Evolutionary conservation across 768 basidiomycete genomes (phyloP), one percentile per base, ranked within the genome.

Genomic region (Podaxis sp.): DNA sequence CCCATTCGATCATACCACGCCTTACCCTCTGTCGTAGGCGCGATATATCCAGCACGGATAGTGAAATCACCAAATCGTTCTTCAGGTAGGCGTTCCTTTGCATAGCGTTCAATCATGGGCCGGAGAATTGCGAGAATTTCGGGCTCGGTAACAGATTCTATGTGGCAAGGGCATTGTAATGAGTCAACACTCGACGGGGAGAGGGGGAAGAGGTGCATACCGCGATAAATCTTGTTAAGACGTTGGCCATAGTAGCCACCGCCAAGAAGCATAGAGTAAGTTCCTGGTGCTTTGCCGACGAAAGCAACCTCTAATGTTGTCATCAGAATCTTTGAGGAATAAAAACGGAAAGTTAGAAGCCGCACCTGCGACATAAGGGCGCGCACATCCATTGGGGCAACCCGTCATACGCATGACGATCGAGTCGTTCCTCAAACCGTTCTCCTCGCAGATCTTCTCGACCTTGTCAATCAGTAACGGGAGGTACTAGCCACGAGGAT

Each of bases 381-480:
- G 84, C 2, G 96, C 93, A 73, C 95, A 95, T 40, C 93, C 94
- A 69, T 95, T 95, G 2, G 93, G 93, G 68, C 96, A 98, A 55
- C 96, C 96, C 15, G 96, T 98, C 96, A 99, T 98, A 58, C 96
- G 86, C 96, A 99, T 98, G 64, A 98, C 87, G 67, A 99, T 96
- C 2, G 91, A 88, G 75, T 99, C 96, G 72, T 97, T 89, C 52
- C 96, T 83, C 46, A 99, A 80, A 19, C 96, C 96, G 68, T 88
- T 90, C 73, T 95, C 92, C 73, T 99, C 97, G 70, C 92, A 93
- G 5, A 98, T 90, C 76, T 88, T 87, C 79, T 99, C 96, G 17
- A 99, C 90, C 77, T 98, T 98, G 76, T 93, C 89, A 63, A 99
- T 82, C 44, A 99, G 87, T 13, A 98, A 70, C 15, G 96, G 97